Percentiles rank a stretch among this genome's conserved stretches.
Conservation (phyloP, 495 filamentous ascomycete species). For the Endocarpon pusillum region DNA sequence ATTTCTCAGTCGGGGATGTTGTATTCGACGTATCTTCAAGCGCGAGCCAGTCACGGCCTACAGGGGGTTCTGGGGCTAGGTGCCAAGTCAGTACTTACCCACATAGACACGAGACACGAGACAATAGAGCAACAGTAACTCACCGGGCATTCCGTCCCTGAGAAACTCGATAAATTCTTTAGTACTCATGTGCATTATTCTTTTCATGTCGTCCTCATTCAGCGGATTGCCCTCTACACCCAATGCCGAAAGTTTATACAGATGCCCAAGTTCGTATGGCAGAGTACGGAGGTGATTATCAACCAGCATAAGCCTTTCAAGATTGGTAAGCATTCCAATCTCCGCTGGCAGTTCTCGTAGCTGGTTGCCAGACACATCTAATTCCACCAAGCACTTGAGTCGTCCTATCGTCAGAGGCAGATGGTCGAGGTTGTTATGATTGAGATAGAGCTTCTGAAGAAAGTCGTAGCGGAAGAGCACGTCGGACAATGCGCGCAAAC, state of each 20-base stretch:
- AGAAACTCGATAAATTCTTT: constrained; percentile 67
- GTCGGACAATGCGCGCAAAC: constrained; percentile 59
- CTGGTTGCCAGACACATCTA: constrained; percentile 81
- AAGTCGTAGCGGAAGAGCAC: constrained; percentile 76
- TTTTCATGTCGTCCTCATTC: constrained; percentile 49
- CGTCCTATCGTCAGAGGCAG: constrained; percentile 65
- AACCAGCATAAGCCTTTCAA: constrained; percentile 65
- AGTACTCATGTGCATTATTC: constrained; percentile 72
- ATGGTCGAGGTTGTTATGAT: constrained; percentile 67
- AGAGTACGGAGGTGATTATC: constrained; percentile 74
- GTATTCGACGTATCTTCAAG: constrained; percentile 38
- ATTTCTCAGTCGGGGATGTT: constrained; percentile 31
- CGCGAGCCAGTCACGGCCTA: constrained; percentile 52
- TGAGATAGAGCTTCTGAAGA: constrained; percentile 76
- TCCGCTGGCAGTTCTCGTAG: constrained; percentile 72
- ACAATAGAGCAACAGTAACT: constrained; percentile 15
- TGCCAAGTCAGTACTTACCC: constrained; percentile 1
- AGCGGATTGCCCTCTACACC: constrained; percentile 87
- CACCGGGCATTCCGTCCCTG: constrained; percentile 69
- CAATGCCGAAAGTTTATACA: constrained; percentile 72
- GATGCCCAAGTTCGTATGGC: constrained; percentile 71
- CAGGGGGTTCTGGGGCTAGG: constrained; percentile 43
- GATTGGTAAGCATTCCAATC: constrained; percentile 84
- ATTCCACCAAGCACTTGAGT: constrained; percentile 55
- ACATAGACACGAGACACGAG: neutral